Conservation (phyloP, 1,284 basidiomycete species). For the Ganoderma sinense region DNA sequence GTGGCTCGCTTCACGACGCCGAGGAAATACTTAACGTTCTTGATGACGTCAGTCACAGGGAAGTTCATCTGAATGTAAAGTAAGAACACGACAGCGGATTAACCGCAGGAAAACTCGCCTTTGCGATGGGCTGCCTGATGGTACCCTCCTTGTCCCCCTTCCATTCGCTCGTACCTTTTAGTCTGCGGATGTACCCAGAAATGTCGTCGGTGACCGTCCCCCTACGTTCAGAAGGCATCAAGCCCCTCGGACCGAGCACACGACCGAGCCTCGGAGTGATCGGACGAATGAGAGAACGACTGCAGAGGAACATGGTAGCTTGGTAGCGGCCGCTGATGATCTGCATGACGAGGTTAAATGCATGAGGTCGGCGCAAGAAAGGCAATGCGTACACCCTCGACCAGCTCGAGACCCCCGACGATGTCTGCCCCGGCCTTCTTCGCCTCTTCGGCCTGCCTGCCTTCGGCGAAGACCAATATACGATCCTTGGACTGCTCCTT, state of each 20-base stretch:
- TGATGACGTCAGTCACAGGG: constrained; percentile 76
- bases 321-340: constrained; percentile 71
- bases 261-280: constrained; percentile 88
- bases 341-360: constrained; percentile 44
- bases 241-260: constrained; percentile 90
- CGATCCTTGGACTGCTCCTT: constrained; percentile 75
- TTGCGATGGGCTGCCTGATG: constrained; percentile 82
- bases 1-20: constrained; percentile 80
- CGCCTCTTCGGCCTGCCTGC: constrained; percentile 78
- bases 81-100: neutral
- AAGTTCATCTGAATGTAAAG: constrained; percentile 67
- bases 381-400: constrained; percentile 70
- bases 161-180: constrained; percentile 91
- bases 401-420: constrained; percentile 87
- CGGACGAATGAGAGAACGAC: constrained; percentile 78
- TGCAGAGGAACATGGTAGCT: constrained; percentile 88
- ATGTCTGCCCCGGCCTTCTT: constrained; percentile 84
- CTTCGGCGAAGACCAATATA: constrained; percentile 90
- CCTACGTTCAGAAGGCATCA: constrained; percentile 95
- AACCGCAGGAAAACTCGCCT: constrained; percentile 47
- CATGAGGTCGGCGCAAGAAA: neutral
- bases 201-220: constrained; percentile 95
- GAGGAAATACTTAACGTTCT: constrained; percentile 84
- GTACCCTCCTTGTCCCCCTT: constrained; percentile 89
- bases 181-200: constrained; percentile 78